phyloP scores from a whole-genome alignment of 2,329 filamentous ascomycete genomes.

The Dactylellina haptotyla region DNA sequence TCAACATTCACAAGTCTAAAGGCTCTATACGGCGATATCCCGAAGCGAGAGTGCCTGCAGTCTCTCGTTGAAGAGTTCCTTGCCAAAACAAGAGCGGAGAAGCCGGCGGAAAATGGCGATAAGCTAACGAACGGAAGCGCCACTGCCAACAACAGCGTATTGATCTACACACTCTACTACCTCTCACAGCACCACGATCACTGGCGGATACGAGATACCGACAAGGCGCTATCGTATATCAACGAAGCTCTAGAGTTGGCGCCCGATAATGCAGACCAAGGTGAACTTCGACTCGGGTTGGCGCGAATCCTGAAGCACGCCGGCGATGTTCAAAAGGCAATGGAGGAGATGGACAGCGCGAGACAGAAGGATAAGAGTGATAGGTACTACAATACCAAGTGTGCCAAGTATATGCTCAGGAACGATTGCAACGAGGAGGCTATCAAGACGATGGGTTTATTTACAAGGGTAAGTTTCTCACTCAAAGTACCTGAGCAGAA shows the following conservation, averaged over 20 bases:
- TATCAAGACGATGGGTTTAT: conserved; percentile 87
- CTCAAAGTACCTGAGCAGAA: background rate
- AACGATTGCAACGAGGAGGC: conserved; percentile 90
- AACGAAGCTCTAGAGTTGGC: conserved; percentile 83
- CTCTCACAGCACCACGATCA: conserved; percentile 98
- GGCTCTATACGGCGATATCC: conserved; percentile 80
- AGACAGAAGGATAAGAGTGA: conserved; percentile 87
- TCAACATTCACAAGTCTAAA: conserved; percentile 98
- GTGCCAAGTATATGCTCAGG: conserved; percentile 93
- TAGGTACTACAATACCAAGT: conserved; percentile 97
- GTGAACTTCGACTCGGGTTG: conserved; percentile 91
- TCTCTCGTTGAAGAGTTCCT: conserved; percentile 82
- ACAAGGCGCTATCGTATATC: conserved; percentile 82
- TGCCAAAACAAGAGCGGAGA: conserved; percentile 61
- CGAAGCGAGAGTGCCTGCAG: conserved; percentile 80
- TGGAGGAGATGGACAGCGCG: conserved; percentile 87
- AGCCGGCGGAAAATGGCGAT: conserved; percentile 64
- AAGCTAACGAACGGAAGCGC: conserved; percentile 65
- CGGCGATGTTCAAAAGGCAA: conserved; percentile 80
- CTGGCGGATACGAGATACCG: conserved; percentile 81
- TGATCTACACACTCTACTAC: conserved; percentile 84
- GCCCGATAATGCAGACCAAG: conserved; percentile 72
- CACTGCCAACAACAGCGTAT: conserved; percentile 68
- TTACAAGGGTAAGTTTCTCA: conserved; percentile 75
- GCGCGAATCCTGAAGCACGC: conserved; percentile 93